Conservation (phyloP, 352 stramenopile species). For the Phytophthora kernoviae region DNA sequence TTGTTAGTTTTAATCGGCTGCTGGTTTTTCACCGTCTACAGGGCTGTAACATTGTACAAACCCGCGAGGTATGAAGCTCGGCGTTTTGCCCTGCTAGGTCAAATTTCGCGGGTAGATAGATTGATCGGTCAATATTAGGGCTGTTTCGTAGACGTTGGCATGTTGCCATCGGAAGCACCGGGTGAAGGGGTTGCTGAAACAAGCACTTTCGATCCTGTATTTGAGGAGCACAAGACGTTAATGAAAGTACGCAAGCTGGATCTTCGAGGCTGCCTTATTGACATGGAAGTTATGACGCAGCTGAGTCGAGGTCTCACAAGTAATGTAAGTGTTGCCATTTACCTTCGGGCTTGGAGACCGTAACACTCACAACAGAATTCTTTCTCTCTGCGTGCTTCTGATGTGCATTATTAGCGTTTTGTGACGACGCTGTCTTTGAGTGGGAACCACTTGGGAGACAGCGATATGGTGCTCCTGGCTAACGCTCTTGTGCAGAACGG, state of each 20-base stretch:
- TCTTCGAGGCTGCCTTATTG: slow-evolving; percentile 60
- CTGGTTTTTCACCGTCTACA: slow-evolving; percentile 9
- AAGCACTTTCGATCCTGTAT: slow-evolving; percentile 4
- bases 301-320: slow-evolving; percentile 45
- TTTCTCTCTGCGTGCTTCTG: slow-evolving; percentile 2
- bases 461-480: slow-evolving; percentile 51
- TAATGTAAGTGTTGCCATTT: slow-evolving; percentile 48
- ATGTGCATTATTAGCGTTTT: slow-evolving; percentile 44
- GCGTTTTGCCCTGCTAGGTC: no score
- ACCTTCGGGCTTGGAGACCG: not conserved
- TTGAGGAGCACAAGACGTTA: not conserved
- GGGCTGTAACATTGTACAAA: slow-evolving; percentile 43
- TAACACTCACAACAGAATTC: not conserved
- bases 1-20: not conserved
- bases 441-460: slow-evolving; percentile 70
- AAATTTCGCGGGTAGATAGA: no score
- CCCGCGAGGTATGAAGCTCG: slow-evolving; percentile 39
- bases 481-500: slow-evolving; percentile 60
- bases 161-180: slow-evolving; percentile 8
- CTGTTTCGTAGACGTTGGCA: slow-evolving; percentile 30
- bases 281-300: slow-evolving; percentile 44
- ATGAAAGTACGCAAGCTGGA: slow-evolving; percentile 35
- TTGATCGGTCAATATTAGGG: slow-evolving; percentile 24
- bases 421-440: slow-evolving; percentile 61
- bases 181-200: slow-evolving; percentile 14